These are phyloP conservation scores for Coleophoma eucalyptorum DNA, from an alignment of 2,329 filamentous ascomycete species.

Conservation along the genomic window DNA sequence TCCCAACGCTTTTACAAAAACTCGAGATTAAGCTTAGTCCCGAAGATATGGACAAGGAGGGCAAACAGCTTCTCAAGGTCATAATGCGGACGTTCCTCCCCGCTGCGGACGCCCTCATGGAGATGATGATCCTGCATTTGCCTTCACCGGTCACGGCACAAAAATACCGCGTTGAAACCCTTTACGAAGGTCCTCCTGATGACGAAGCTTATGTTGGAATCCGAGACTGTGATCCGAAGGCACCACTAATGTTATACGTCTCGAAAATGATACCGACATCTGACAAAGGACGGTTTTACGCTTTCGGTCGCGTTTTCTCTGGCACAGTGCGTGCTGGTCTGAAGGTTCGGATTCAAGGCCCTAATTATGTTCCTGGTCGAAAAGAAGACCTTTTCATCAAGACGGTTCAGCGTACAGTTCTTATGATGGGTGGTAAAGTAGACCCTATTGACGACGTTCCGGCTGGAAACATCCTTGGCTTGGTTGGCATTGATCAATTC, in stretches of 20 bases:
- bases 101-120: constrained; percentile 93
- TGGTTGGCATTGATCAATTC: constrained; percentile 99
- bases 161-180: constrained; percentile 95
- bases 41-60: constrained; percentile 91
- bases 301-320: constrained; percentile 99
- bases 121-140: constrained; percentile 99
- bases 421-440: constrained; percentile 99
- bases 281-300: constrained; percentile 99
- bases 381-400: constrained; percentile 99
- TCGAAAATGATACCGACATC: constrained; percentile 99
- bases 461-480: constrained; percentile 98
- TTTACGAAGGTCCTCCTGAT: constrained; percentile 96
- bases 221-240: constrained; percentile 97
- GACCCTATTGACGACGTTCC: constrained; percentile 99
- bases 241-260: constrained; percentile 99
- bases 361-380: constrained; percentile 96
- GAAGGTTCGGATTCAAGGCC: constrained; percentile 99
- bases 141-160: constrained; percentile 94
- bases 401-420: constrained; percentile 98
- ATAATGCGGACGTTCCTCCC: constrained; percentile 99
- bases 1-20: constrained; percentile 79
- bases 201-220: constrained; percentile 93
- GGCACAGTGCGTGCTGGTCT: constrained; percentile 97
- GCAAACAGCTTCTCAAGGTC: constrained; percentile 96
- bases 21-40: constrained; percentile 84